Evolutionary conservation across 2,329 filamentous ascomycete species (phyloP).

Genomic region (Taxawa tesnikishii): DNA sequence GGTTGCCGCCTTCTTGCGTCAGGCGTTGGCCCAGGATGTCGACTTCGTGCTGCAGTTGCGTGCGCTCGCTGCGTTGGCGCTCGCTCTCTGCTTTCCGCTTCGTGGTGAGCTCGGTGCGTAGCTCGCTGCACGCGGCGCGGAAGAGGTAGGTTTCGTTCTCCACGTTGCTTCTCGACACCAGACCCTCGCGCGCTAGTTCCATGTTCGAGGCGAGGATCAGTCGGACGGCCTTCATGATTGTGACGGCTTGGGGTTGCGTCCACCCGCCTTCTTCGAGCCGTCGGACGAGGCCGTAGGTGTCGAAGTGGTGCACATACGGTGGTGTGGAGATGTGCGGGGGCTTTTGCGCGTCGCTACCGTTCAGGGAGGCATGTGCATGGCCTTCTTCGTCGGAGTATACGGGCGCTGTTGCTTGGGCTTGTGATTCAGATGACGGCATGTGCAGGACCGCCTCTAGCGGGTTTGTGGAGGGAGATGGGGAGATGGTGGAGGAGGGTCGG

Average conservation of each 20-base stretch:
- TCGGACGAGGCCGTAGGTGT: slow-evolving; percentile 81
- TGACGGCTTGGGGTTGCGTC: slow-evolving; percentile 61
- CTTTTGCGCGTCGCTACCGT: slow-evolving; percentile 36
- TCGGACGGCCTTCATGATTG: slow-evolving; percentile 85
- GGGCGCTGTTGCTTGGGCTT: slow-evolving; percentile 1
- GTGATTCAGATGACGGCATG: slow-evolving; percentile 20
- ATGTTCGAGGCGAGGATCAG: slow-evolving; percentile 66
- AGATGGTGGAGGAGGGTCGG: slow-evolving; percentile 3
- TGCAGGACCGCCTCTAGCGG: slow-evolving; percentile 28
- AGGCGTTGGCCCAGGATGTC: slow-evolving; percentile 80
- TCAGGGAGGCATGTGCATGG: slow-evolving; percentile 11
- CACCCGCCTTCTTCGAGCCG: slow-evolving; percentile 63
- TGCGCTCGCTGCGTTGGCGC: slow-evolving; percentile 68
- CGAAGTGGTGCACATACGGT: slow-evolving; percentile 90
- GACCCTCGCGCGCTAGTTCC: slow-evolving; percentile 61
- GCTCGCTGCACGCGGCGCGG: slow-evolving; percentile 81
- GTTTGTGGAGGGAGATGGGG: slow-evolving; percentile 15
- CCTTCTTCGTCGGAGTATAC: slow-evolving; percentile 13
- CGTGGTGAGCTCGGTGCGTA: slow-evolving; percentile 75
- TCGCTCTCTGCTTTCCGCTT: slow-evolving; percentile 67
- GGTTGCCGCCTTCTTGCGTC: slow-evolving; percentile 65
- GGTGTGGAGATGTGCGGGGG: slow-evolving; percentile 59
- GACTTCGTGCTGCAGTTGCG: slow-evolving; percentile 84
- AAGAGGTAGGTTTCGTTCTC: slow-evolving; percentile 94
- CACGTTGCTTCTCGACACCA: slow-evolving; percentile 83